These are phyloP conservation scores for Globisporangium iwayamae DNA, from an alignment of 352 stramenopile genomes.

Conservation along the genomic window DNA sequence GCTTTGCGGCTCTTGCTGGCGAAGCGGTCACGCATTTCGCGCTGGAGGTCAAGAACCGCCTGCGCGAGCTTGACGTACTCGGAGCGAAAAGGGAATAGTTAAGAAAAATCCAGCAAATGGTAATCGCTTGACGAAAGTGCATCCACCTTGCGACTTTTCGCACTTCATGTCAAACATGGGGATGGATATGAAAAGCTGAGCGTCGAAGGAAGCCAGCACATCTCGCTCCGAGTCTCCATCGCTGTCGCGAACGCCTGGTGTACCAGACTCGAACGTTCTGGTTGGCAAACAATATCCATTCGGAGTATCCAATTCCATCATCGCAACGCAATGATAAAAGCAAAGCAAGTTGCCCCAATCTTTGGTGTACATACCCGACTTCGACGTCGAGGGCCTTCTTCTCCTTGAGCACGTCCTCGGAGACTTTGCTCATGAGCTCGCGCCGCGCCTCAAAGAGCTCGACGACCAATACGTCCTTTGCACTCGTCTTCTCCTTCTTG, in stretches of 20 bases:
- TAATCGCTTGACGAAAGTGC: not conserved
- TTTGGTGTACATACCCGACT: slow-evolving; percentile 25
- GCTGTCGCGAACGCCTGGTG: not conserved
- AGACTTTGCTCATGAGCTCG: slow-evolving; percentile 69
- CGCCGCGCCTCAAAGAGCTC: slow-evolving; percentile 65
- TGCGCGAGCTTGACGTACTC: slow-evolving; percentile 54
- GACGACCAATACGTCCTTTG: slow-evolving; percentile 43
- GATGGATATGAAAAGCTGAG: slow-evolving; percentile 68
- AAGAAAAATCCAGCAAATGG: slow-evolving; percentile 8
- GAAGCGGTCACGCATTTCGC: slow-evolving; percentile 44
- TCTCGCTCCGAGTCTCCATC: slow-evolving; percentile 34
- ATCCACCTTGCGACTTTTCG: too few relatives aligned
- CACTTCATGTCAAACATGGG: not conserved
- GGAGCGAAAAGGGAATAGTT: slow-evolving; percentile 3
- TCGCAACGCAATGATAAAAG: not conserved
- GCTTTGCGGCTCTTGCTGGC: slow-evolving; percentile 18
- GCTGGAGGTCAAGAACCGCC: slow-evolving; percentile 43
- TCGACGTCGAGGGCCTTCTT: slow-evolving; percentile 65
- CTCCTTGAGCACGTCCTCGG: slow-evolving; percentile 63
- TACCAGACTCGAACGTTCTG: slow-evolving; percentile 14
- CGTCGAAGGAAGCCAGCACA: slow-evolving; percentile 63
- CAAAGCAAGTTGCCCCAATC: not conserved
- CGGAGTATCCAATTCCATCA: too few relatives aligned
- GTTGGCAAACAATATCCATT: not conserved
- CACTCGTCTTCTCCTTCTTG: slow-evolving; percentile 61